A percentile compares a stretch with the other conserved stretches of the same genome.
phyloP scores from a whole-genome alignment of 2,329 filamentous ascomycete genomes.

The Pestalotiopsis sp. region DNA sequence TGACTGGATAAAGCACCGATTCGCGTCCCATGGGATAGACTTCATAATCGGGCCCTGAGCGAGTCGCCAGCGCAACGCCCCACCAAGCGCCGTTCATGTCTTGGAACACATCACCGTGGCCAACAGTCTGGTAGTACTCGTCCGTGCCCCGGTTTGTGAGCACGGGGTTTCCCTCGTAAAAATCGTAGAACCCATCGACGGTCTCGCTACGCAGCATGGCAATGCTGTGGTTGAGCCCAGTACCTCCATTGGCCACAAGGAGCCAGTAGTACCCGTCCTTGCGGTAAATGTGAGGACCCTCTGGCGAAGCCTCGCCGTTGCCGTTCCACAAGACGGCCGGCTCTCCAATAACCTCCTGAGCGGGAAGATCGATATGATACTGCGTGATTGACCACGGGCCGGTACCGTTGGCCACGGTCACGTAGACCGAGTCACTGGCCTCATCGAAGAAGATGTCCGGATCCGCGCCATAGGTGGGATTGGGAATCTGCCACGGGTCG shows the following conservation, averaged over 20 bases:
- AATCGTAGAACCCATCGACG: slow-evolving; percentile 46
- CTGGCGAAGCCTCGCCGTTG: slow-evolving; percentile 43
- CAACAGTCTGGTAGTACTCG: slow-evolving; percentile 45
- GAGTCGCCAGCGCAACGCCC: slow-evolving; percentile 49
- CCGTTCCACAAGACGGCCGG: slow-evolving; percentile 46
- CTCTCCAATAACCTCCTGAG: slow-evolving; percentile 34
- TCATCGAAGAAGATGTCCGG: slow-evolving; percentile 46
- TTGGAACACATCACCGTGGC: slow-evolving; percentile 49
- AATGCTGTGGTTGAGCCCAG: slow-evolving; percentile 41
- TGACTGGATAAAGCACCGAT: slow-evolving; percentile 43
- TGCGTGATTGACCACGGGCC: background rate
- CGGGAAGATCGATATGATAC: slow-evolving; percentile 33
- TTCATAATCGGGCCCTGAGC: slow-evolving; percentile 43
- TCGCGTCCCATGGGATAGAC: slow-evolving; percentile 59
- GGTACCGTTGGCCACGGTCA: slow-evolving; percentile 27
- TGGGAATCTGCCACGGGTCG: slow-evolving; percentile 39
- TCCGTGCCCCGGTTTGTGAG: slow-evolving; percentile 36
- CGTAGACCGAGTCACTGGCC: slow-evolving; percentile 36
- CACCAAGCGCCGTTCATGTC: slow-evolving; percentile 53
- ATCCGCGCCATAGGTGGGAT: slow-evolving; percentile 36
- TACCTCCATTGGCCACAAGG: slow-evolving; percentile 54
- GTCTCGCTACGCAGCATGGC: slow-evolving; percentile 44
- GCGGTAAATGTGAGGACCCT: slow-evolving; percentile 49
- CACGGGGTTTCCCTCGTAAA: slow-evolving; percentile 45
- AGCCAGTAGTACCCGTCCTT: slow-evolving; percentile 50